Evolutionary conservation across 805 yeast genomes (phyloP), one percentile per base, ranked within the genome.

Genomic region (Wickerhamiella allomyrinae): DNA sequence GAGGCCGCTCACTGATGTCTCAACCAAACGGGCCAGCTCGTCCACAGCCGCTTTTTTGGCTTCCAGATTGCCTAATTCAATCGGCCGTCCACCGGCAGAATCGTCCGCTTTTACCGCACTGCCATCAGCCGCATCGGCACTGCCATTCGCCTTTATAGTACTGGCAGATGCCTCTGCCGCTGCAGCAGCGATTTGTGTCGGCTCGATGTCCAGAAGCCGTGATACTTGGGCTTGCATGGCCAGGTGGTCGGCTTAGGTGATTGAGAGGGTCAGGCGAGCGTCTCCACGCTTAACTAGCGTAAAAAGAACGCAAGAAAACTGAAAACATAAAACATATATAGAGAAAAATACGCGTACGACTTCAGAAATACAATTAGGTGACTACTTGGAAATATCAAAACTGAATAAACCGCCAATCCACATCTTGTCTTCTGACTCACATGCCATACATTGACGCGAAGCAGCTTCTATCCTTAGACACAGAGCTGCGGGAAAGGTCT

Each of bases 171-270:
- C 37, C 4, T 15, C 5, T 13, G 20, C 27, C 13, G 37, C 37
- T 8, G 37, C 37, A 3, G 37, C 23, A 3, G 37, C 37, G 7
- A 34, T 20, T 5, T 34, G 22, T 9, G 20, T 17, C 17, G 37
- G 37, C 14, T 34, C 25, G 20, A 34, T 34, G 22, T 21, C 37
- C 19, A 34, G 27, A 15, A 34, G 37, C 24, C 37, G 37, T 25
- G 37, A 34, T 14, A 34, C 37, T 25, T 34, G 23, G 10, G 37
- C 23, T 25, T 34, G 37, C 37, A 34, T 34, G 17, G 27, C 11
- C 8, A 24, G 27, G 10, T 8, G 27, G 10, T 24, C 8, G 11
- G 27, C 15, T 25, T 27, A 27, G 31, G 31, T 27, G 31, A 27
- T 27, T 27, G 31, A 17, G 31, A n/a, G 31, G 31, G 7, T 17